phyloP scores from a whole-genome alignment of 108 stramenopile genomes.

The Epipyxis sp. region DNA sequence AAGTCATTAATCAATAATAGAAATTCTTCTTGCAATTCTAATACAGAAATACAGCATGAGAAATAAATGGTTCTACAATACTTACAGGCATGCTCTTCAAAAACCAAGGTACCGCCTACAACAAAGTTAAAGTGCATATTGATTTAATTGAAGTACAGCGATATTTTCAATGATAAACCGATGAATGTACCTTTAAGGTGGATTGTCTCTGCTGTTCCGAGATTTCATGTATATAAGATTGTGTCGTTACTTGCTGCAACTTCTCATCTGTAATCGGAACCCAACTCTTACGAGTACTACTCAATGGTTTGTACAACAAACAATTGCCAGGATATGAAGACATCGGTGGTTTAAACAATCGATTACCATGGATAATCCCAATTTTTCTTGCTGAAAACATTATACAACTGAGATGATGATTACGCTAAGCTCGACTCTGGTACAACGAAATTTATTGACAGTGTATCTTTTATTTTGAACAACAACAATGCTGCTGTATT shows the following conservation, averaged over 20 bases:
- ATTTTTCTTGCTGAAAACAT: too few species aligned
- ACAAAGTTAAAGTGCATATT: background rate
- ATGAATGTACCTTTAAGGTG: background rate
- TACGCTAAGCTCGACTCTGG: too few species aligned
- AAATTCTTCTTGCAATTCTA: background rate
- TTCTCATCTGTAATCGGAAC: conserved; percentile 8
- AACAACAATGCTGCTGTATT: too few species aligned
- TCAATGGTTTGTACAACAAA: background rate
- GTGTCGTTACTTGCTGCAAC: background rate
- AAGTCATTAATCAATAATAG: background rate
- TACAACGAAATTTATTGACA: too few species aligned
- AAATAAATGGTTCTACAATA: too few species aligned
- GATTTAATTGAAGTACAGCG: background rate
- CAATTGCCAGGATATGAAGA: too few species aligned
- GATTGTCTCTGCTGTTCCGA: background rate
- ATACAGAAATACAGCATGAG: too few species aligned
- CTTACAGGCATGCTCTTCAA: conserved; percentile 78
- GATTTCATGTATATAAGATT: background rate
- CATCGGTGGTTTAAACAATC: too few species aligned
- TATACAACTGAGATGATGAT: too few species aligned
- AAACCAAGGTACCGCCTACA: conserved; percentile 90
- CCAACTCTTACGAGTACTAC: background rate
- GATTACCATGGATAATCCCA: too few species aligned
- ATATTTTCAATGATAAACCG: background rate
- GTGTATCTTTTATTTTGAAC: too few species aligned